Evolutionary conservation across 2,329 filamentous ascomycete genomes (phyloP), one percentile per base, ranked within the genome.

Genomic region (Trichoderma lentiforme): DNA sequence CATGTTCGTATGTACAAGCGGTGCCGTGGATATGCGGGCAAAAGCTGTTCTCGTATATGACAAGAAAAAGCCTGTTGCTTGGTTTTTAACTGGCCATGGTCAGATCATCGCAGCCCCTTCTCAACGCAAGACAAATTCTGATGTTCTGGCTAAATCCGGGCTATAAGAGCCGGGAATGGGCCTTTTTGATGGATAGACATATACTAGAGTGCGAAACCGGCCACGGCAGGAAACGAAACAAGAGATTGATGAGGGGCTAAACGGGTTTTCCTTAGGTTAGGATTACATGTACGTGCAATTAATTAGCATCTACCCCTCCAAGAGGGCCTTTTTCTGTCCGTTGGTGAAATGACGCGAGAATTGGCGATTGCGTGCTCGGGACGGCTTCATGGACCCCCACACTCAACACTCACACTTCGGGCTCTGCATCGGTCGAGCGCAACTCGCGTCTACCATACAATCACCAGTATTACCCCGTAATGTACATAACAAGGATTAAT

Each of bases 311-410:
- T 63, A 63, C 58, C 68, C 68, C 68, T 63, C 60, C 47, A 62
- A 62, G 26, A 43, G 7, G 24, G 24, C 24, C 18, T 28, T 51
- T 43, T 51, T 43, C 14, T 28, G 11, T 51, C 24, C 30, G 60
- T 15, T 43, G 61, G 21, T 36, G 32, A 65, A 65, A 71, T 71
- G 69, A 71, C 69, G 69, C 69, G 61, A 71, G 69, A 60, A 57
- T 24, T 24, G 47, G 32, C 57, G 56, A 72, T 72, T 63, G 71
- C 71, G 71, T 72, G 71, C 71, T 72, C 47, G 64, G 26, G 26
- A 58, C 60, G 58, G 64, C 58, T 47, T 63, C 58, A 51, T 30
- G n/a, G 39, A 65, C 30, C 70, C 71, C 64, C 66, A 43, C 70
- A 67, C 56, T 67, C 60, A 18, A 18, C 36, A 39, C 18, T 39